These are phyloP conservation scores for Aspergillus udagawae DNA, from an alignment of 2,329 filamentous ascomycete species.

Conservation along the genomic window DNA sequence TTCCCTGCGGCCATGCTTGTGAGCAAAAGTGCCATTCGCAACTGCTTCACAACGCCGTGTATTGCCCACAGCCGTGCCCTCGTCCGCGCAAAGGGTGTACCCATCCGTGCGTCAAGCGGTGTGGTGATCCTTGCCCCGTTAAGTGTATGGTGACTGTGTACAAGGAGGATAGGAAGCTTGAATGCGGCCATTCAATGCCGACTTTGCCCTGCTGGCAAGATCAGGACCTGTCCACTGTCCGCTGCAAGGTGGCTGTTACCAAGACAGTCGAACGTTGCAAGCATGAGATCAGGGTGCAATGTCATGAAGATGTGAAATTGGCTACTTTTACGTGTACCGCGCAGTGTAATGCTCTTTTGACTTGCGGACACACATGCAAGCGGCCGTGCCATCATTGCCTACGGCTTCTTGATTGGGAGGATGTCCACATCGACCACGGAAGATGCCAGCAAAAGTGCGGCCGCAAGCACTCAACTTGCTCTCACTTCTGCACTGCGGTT, in stretches of 20 bases:
- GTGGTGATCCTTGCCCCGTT: conserved; percentile 39
- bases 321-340: conserved; percentile 46
- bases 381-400: conserved; percentile 50
- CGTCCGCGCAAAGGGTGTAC: conserved; percentile 35
- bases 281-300: conserved; percentile 51
- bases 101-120: conserved; percentile 40
- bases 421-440: conserved; percentile 43
- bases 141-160: conserved; percentile 31
- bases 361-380: conserved; percentile 59
- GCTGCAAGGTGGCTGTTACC: conserved; percentile 47
- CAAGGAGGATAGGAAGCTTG: conserved; percentile 16
- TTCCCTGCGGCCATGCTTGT: conserved; percentile 47
- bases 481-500: conserved; percentile 48
- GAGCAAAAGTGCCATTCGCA: conserved; percentile 44
- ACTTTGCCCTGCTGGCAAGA: conserved; percentile 33
- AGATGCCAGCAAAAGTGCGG: conserved; percentile 43
- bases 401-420: conserved; percentile 24
- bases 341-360: conserved; percentile 44
- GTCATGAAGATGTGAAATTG: conserved; percentile 44
- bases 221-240: conserved; percentile 46
- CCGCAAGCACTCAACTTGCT: conserved; percentile 51
- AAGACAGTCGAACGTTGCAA: conserved; percentile 52
- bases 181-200: conserved; percentile 28
- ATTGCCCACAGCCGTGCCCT: conserved; percentile 41
- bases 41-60: conserved; percentile 38